phyloP scores from a whole-genome alignment of 805 yeast genomes.

The Cyberlindnera suaveolens region DNA sequence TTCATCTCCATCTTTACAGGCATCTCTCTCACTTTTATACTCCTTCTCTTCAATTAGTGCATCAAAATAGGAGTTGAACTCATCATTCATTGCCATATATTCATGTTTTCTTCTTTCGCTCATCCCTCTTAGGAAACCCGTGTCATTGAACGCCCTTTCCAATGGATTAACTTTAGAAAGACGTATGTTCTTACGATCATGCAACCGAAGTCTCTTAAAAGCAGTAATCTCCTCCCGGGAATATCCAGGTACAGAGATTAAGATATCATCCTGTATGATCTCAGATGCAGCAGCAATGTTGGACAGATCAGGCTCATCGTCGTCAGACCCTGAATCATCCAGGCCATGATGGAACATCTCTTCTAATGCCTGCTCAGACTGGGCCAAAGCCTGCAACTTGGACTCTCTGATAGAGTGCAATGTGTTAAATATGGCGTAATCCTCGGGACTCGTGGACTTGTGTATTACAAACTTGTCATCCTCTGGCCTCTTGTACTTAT shows the following conservation, averaged over 20 bases:
- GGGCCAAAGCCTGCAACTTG: conserved; percentile 18
- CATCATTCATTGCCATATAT: conserved; percentile 14
- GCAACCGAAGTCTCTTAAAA: conserved; percentile 16
- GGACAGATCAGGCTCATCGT: conserved; percentile 22
- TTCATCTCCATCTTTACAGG: neutral
- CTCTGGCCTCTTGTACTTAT: conserved; percentile 15
- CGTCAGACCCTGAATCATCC: conserved; percentile 24
- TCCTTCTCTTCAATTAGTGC: conserved; percentile 5
- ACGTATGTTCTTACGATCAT: conserved; percentile 22
- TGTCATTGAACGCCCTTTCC: conserved; percentile 18
- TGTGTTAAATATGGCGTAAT: conserved; percentile 18
- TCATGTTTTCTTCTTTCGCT: conserved; percentile 11
- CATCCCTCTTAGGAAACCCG: conserved; percentile 13
- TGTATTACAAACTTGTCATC: conserved; percentile 21
- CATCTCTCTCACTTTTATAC: conserved; percentile 1
- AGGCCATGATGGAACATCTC: conserved; percentile 18
- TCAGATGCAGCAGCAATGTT: conserved; percentile 15
- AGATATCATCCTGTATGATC: conserved; percentile 17
- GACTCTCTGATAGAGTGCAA: conserved; percentile 22
- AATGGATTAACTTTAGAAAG: conserved; percentile 17
- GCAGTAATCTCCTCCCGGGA: conserved; percentile 22
- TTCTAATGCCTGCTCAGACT: conserved; percentile 20
- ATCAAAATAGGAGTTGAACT: conserved; percentile 9
- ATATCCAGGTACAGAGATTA: conserved; percentile 23
- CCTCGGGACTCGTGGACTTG: conserved; percentile 22